Evolutionary conservation across 495 filamentous ascomycete species (phyloP).

Genomic region (Haplographium delicatum): DNA sequence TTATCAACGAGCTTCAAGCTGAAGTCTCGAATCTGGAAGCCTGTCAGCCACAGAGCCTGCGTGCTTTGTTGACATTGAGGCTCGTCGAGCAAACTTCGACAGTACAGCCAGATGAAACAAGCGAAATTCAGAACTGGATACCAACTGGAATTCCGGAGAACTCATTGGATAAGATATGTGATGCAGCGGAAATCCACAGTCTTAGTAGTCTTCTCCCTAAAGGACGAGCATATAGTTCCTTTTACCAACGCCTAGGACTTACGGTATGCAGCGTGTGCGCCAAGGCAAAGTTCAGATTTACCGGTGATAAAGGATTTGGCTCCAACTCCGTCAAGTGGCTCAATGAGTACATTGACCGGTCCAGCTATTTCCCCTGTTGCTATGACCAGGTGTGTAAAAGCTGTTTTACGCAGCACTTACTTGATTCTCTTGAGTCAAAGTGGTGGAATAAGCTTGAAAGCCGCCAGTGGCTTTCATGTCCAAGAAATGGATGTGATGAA

Average conservation of each 20-base stretch:
- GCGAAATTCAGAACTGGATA: neutral
- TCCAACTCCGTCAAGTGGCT: conserved; percentile 6
- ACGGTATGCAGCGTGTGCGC: neutral
- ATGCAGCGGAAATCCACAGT: neutral
- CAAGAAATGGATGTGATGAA: neutral
- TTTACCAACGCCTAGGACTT: conserved; percentile 1
- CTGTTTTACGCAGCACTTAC: conserved; percentile 1
- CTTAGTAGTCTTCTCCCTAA: neutral
- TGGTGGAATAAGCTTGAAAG: conserved; percentile 3
- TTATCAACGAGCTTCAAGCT: neutral
- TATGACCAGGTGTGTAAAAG: conserved; percentile 1
- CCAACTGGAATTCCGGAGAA: neutral
- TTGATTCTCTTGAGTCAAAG: neutral
- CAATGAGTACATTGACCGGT: conserved; percentile 5
- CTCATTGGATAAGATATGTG: conserved; percentile 1
- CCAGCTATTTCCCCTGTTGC: conserved; percentile 4
- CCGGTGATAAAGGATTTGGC: neutral
- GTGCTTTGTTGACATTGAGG: neutral
- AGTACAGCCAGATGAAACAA: neutral
- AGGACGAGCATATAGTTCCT: neutral
- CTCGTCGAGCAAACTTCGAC: conserved; percentile 2
- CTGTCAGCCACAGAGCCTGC: neutral
- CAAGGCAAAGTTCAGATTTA: conserved; percentile 3
- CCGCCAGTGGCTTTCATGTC: conserved; percentile 6
- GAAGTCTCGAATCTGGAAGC: neutral